A percentile compares a stretch with the other conserved stretches of the same genome.
These are phyloP conservation scores for Tuber melanosporum DNA, from an alignment of 495 filamentous ascomycete genomes.

Conservation along the genomic window DNA sequence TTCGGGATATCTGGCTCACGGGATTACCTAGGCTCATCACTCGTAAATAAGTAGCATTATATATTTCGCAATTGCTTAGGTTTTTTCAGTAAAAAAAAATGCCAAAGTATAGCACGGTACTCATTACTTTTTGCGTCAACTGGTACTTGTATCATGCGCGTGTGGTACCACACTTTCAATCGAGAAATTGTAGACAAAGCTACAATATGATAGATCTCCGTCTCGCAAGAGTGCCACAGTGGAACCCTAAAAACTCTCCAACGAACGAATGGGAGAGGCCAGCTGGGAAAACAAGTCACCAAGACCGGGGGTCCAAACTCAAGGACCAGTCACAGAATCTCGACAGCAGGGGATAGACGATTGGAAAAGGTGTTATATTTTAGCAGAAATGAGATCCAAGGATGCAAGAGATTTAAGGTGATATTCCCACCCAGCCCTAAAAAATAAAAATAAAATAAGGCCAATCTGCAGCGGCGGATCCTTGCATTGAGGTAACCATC, in stretches of 20 bases:
- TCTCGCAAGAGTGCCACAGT: background rate
- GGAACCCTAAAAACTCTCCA: background rate
- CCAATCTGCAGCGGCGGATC: background rate
- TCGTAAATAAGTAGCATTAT: too few relatives aligned
- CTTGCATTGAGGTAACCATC: background rate
- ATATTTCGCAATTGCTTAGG: too few relatives aligned
- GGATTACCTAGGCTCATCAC: too few relatives aligned
- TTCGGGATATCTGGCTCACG: too few relatives aligned
- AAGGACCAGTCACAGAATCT: background rate
- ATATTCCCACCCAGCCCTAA: background rate
- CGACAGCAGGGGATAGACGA: background rate
- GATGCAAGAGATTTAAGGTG: background rate
- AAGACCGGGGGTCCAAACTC: background rate
- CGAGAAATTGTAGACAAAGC: background rate
- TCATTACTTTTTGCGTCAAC: too few relatives aligned
- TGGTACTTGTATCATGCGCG: background rate
- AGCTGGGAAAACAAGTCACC: background rate
- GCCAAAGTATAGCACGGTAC: too few relatives aligned
- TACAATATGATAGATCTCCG: background rate
- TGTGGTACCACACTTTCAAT: background rate
- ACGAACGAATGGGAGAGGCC: background rate
- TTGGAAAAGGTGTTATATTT: background rate
- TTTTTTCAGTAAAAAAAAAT: too few relatives aligned
- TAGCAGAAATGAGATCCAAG: background rate
- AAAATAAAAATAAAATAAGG: background rate